phyloP scores from a whole-genome alignment of 108 stramenopile species.

The Cyclotella baltica region DNA sequence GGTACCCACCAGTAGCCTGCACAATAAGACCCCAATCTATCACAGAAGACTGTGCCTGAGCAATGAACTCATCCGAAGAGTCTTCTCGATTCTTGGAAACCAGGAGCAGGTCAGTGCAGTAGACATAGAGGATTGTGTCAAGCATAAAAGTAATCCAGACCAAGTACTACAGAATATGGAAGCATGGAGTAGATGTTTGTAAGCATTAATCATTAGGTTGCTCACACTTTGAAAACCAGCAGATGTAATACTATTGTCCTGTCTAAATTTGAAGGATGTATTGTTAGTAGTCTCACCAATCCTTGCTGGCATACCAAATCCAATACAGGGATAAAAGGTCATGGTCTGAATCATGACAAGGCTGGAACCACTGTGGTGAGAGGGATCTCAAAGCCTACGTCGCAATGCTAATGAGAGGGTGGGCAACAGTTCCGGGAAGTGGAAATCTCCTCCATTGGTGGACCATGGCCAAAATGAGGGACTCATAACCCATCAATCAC shows the following conservation, averaged over 20 bases:
- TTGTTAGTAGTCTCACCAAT: background rate
- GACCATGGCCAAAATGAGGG: no score
- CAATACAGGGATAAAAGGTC: slow-evolving; percentile 14
- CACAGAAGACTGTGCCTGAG: no score
- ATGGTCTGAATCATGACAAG: slow-evolving; percentile 4
- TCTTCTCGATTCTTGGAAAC: background rate
- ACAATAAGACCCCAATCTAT: no score
- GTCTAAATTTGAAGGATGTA: background rate
- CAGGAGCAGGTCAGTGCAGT: slow-evolving; percentile 11
- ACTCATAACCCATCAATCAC: no score
- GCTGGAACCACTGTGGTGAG: background rate
- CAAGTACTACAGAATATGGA: background rate
- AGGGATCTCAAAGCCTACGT: slow-evolving; percentile 2
- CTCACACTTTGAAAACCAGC: slow-evolving; percentile 9
- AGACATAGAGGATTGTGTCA: background rate
- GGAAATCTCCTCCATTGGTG: background rate
- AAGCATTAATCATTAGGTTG: slow-evolving; percentile 9
- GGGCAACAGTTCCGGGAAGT: slow-evolving; percentile 1
- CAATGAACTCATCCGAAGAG: background rate
- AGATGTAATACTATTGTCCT: slow-evolving; percentile 10
- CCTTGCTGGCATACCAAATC: background rate
- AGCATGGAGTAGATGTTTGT: background rate
- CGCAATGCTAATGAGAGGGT: slow-evolving; percentile 5
- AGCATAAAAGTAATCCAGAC: background rate
- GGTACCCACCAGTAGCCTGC: no score